Base-by-base conservation (phyloP, 73 alveolate species). In the Paramecium biaurelia region DNA sequence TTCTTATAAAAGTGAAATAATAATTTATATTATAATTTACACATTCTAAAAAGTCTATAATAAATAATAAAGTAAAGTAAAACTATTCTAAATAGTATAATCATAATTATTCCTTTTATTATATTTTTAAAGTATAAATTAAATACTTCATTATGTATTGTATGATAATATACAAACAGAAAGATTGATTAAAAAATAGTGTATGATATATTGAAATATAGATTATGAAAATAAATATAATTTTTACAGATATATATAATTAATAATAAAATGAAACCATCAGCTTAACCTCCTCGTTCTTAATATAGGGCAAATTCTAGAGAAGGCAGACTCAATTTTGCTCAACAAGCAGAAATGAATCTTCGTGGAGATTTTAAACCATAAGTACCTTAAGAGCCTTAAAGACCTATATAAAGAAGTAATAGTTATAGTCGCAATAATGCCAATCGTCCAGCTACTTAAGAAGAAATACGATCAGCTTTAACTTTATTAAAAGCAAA, bases 401-500 rank as follows among this genome's bases (percentile, higher is more conserved):
- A 32, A 53, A 53, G 53, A 9, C 84, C 68, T 2, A 18, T 53
- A 53, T 21, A 53, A 53, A 26, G 84, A 63, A 63, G 84, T 20
- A 63, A 63, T 32, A 63, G 84, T 32, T 63, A 63, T 32, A 63
- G 45, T 63, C 84, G 84, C 8, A 63, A 26, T 9, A 32, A 32
- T 24, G 12, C 45, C 2, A 14, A 63, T 26, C 84, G 90, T 23
- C 90, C 90, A n/a, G 90, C 43, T 38, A 42, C 90, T 41, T 24
- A 79, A 20, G 70, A 79, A 34, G 90, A 79, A 42, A 45, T 79
- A 43, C 23, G 90, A 42, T 18, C 42, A 23, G 90, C 90, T 23
- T 34, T 79, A 20, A 43, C 90, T 79, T 63, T 79, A n/a, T 34
- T 79, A n/a, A 79, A 79, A 43, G 45, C 90, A 10, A 79, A 79